Base-by-base conservation (phyloP, 371 early-diverging fungal genomes). In the Mucor plumbeus region DNA sequence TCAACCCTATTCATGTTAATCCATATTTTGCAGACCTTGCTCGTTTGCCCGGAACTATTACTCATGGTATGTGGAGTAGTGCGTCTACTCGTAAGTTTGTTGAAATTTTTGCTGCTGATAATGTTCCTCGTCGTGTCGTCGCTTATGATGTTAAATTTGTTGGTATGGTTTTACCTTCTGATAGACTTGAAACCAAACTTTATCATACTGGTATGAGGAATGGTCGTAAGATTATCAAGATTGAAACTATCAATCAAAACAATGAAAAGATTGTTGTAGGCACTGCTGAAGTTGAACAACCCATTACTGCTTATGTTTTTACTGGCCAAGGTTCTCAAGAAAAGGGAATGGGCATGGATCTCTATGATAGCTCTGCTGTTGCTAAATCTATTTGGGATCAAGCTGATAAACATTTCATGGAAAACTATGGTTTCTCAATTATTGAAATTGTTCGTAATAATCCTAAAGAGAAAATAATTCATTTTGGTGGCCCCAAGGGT, bases 301-400 rank as follows among this genome's bases (percentile, higher is more conserved):
- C 96, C 41, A 82, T 89, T 56, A 95, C 96, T 34, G 92, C 94
- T 57, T 95, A 93, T 70, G 94, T 95, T 19, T 98, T 98, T 78
- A 96, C 97, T 59, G 98, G 98, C 39, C 98, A 98, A 71, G 98
- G 98, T 70, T 95, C 98, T 60, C 98, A 98, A 76, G 93, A 94
- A 77, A 87, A 79, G 48, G 96, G 95, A 63, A 98, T 98, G 98
- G 98, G 98, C 74, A 97, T 97, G 97, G 92, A 90, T 36, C 85
- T 98, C 55, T 98, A 97, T 72, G 85, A 85, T 31, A 81, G 85
- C 59, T 96, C 96, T 7, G 81, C 88, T 58, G 89, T 95, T 60
- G 97, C 98, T 39, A 88, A 88, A 70, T 85, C 85, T 19, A 89
- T 97, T 64, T 98, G 98, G 98, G 95, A 98, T 75, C 86, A 90